Percentiles rank a stretch among this genome's conserved stretches.
Conservation (phyloP, 495 filamentous ascomycete species). For the Tuber borchii region DNA sequence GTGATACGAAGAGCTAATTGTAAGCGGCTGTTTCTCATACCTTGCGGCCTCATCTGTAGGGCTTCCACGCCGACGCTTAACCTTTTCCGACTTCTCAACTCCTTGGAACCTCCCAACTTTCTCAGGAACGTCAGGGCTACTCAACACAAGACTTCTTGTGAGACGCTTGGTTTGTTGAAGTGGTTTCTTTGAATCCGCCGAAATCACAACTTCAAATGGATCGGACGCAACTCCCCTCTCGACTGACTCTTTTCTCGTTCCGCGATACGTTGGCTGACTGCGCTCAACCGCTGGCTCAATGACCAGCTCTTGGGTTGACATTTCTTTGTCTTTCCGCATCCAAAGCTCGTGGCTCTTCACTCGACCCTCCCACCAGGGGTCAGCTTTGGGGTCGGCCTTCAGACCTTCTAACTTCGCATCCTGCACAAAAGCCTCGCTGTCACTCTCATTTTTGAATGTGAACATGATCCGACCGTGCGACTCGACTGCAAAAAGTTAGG, state of each 20-base stretch:
- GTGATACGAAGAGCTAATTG: not conserved
- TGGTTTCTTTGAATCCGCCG: not conserved
- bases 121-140: not conserved
- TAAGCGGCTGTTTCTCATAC: not conserved
- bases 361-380: not conserved
- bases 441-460: not conserved
- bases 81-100: not conserved
- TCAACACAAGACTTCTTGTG: not conserved
- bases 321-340: not conserved
- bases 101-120: not conserved
- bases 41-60: not conserved
- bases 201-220: slow-evolving; percentile 3
- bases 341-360: not conserved
- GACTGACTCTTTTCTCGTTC: not conserved
- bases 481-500: not conserved
- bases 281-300: not conserved
- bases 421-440: not conserved
- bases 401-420: not conserved
- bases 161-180: not conserved
- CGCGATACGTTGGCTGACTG: not conserved
- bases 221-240: not conserved
- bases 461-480: not conserved
- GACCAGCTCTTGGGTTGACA: not conserved
- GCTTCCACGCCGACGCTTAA: not conserved
- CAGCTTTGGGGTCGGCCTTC: not conserved